Evolutionary conservation across 164 flowering plant species (phyloP), one percentile per base, ranked within the genome.

Genomic region (Berberis vulgaris): DNA sequence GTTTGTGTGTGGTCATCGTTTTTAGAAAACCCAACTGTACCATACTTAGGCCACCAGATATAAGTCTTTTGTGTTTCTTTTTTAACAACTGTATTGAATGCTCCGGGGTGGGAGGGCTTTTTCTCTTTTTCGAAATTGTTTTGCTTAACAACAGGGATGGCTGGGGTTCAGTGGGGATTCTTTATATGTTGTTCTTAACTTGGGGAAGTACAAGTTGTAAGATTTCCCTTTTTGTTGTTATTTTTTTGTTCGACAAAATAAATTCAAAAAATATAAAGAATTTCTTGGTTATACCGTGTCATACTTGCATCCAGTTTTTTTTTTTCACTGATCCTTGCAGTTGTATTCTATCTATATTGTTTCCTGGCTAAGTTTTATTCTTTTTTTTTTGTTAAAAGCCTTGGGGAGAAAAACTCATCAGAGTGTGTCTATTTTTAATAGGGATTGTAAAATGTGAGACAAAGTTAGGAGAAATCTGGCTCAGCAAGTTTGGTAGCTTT

Each of bases 21-120:
- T 26, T 50, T 55, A 53, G 13, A 54, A 54, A 57, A 70, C 65
- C 62, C 68, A 70, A 70, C 56, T 70, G 65, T 65, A 70, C 69
- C 68, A 65, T 70, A 65, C 73, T 61, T 26, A 26, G 26, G 26
- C 26, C 26, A 26, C 26, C 26, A 26, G 26, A 26, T 26, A 59
- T 59, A 8, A 53, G 9, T 40, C 26, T 44, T 52, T 6, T 2
- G 1, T 13, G 47, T 42, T 6, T 42, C n/a, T 8, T 10, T 26
- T 59, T n/a, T 26, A 26, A 26, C 26, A 26, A 26, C 26, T 26
- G 26, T 26, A 26, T 26, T 26, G 26, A 26, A 26, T 26, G 26
- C 60, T 65, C 5, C 60, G 43, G 62, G 43, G 2, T 49, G 38
- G 46, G 73, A 46, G 26, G 46, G 68, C 44, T 53, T 60, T 61